Evolutionary conservation across 2,329 filamentous ascomycete species (phyloP), one percentile per base, ranked within the genome.

Genomic region (Aspergillus neoniger): DNA sequence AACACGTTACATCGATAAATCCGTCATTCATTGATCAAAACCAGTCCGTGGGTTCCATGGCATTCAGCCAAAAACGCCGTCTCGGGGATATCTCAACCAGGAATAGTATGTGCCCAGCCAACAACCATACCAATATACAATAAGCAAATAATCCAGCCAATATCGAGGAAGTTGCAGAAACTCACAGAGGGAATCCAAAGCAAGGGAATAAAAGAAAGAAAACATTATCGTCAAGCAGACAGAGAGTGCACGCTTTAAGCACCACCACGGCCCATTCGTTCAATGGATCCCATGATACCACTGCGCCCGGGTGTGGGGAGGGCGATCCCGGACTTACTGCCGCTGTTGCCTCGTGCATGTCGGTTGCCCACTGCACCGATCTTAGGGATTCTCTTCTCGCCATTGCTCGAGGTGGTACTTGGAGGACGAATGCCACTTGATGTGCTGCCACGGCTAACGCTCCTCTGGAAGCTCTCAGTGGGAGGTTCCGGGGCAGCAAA

Each of bases 211-310:
- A 36, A 21, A 44, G 19, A 17, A 52, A 55, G 21, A 36, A 21
- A 55, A 36, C 14, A 30, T 38, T 48, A 59, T 57, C 39, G 10
- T 48, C 21, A 21, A 14, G 38, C 19, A 30, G 21, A 52, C 5
- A 5, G 15, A 6, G n/a, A 15, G 3, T 52, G 28, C 28, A 4
- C 8, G 10, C 44, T 38, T 58, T 54, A 72, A 17, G 60, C 65
- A 57, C 70, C 71, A 41, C 72, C 72, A 28, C 82, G 88, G 9
- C 91, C 91, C 92, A 96, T 96, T 77, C 88, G 87, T 81, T 96
- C 91, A 74, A 96, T 95, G 17, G 90, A 92, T 68, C 84, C 90
- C 88, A 96, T 88, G 70, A 95, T 89, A 59, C 89, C 87, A 71
- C 89, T 91, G 69, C 91, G 83, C 14, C 79, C 78, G 8, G 76